Percentiles rank a stretch among this genome's conserved stretches.
Evolutionary conservation across 2,329 filamentous ascomycete species (phyloP).

Genomic region (Chaetothyriales sp.): DNA sequence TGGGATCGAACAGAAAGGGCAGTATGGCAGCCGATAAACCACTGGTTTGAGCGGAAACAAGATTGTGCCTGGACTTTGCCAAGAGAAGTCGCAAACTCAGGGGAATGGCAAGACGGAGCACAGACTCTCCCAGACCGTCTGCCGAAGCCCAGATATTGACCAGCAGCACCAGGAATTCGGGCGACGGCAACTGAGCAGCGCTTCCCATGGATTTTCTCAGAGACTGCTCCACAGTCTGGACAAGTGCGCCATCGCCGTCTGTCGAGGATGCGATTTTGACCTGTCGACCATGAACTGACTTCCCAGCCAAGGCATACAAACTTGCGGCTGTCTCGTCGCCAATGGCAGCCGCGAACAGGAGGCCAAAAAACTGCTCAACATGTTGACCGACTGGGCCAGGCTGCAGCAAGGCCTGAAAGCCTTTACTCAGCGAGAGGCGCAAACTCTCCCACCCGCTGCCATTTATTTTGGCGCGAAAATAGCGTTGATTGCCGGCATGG

Average conservation of each 20-base stretch:
- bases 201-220: slow-evolving; percentile 11
- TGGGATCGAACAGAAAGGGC: slow-evolving; percentile 45
- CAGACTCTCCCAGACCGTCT: background rate
- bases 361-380: slow-evolving; percentile 69
- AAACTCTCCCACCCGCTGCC: slow-evolving; percentile 67
- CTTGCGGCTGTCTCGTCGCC: slow-evolving; percentile 61
- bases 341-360: slow-evolving; percentile 65
- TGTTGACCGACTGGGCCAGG: slow-evolving; percentile 29
- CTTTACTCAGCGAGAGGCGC: slow-evolving; percentile 43
- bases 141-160: slow-evolving; percentile 14
- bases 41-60: slow-evolving; percentile 57
- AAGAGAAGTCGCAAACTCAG: slow-evolving; percentile 48
- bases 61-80: slow-evolving; percentile 52
- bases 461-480: slow-evolving; percentile 65
- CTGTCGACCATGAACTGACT: slow-evolving; percentile 3
- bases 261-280: slow-evolving; percentile 1
- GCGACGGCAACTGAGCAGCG: slow-evolving; percentile 14
- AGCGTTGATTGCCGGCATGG: slow-evolving; percentile 75
- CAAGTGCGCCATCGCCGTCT: background rate
- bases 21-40: slow-evolving; percentile 56
- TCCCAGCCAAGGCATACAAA: slow-evolving; percentile 34
- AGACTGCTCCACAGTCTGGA: slow-evolving; percentile 1
- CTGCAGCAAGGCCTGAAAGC: slow-evolving; percentile 32
- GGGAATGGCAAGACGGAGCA: slow-evolving; percentile 43
- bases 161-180: slow-evolving; percentile 17